Percentiles rank a stretch among this genome's conserved stretches.
Conservation (phyloP, 148 eudicot genomes). For the Chenopodium album region DNA sequence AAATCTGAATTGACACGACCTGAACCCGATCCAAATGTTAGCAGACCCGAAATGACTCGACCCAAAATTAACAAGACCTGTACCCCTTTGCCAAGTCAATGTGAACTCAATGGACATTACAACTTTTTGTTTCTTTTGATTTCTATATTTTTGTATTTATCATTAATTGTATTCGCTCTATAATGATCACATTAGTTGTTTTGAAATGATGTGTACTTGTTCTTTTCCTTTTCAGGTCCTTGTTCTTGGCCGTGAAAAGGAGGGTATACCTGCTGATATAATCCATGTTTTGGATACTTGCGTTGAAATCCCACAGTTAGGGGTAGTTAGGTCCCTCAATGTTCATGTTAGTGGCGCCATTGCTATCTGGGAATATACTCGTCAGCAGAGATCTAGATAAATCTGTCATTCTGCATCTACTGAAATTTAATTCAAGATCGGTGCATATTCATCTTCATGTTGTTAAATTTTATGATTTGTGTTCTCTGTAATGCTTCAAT, state of each 20-base stretch:
- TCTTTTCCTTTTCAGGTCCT: slow-evolving; percentile 53
- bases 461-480: background rate
- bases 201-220: background rate
- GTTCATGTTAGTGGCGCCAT: slow-evolving; percentile 99
- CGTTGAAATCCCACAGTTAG: slow-evolving; percentile 95
- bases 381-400: slow-evolving; percentile 73
- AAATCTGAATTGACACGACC: no score
- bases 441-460: background rate
- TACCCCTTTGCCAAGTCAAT: background rate
- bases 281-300: slow-evolving; percentile 91
- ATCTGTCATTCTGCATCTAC: background rate
- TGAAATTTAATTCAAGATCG: background rate
- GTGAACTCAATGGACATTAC: background rate
- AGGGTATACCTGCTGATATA: slow-evolving; percentile 96
- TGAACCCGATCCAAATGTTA: no score
- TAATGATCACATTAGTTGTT: background rate
- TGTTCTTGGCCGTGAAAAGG: slow-evolving; percentile 97
- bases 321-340: slow-evolving; percentile 92
- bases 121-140: no score
- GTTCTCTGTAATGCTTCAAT: background rate
- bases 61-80: no score
- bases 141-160: no score
- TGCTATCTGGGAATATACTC: slow-evolving; percentile 97
- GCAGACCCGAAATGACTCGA: no score
- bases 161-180: background rate